A percentile compares a stretch with the other conserved stretches of the same genome.
Evolutionary conservation across 257 asterid species (phyloP).

Genomic region (Solanum megistacrolobum): DNA sequence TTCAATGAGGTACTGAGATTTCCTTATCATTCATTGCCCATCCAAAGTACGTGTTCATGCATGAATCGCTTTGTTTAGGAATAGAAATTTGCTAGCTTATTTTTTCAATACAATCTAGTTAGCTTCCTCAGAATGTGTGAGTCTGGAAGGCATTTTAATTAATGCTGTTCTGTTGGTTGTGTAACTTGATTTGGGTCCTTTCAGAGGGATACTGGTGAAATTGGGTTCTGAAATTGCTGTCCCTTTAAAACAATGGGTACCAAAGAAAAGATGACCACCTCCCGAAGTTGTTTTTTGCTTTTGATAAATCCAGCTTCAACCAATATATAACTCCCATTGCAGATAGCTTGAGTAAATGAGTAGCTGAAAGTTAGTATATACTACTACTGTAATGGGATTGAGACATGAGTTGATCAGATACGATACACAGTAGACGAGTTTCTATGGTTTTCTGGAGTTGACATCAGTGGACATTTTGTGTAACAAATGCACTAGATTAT

Average conservation of each 20-base stretch:
- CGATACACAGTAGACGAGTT: neutral
- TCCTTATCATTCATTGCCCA: neutral
- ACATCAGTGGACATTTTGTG: neutral
- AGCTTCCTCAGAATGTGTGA: neutral
- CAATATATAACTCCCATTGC: neutral
- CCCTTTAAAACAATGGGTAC: neutral
- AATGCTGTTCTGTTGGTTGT: neutral
- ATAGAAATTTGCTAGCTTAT: neutral
- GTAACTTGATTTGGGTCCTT: neutral
- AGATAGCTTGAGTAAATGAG: neutral
- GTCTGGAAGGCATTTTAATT: neutral
- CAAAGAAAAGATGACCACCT: neutral
- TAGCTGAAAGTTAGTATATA: neutral
- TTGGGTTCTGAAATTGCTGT: neutral
- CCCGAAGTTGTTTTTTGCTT: neutral
- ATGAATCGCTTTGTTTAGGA: neutral
- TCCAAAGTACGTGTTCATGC: constrained; percentile 4
- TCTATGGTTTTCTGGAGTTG: neutral
- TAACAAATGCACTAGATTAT: neutral
- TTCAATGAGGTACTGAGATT: constrained; percentile 63
- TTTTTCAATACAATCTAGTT: neutral
- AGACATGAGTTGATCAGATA: neutral
- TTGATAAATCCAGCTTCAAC: neutral
- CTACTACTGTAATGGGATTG: neutral
- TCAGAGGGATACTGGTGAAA: neutral